Base-by-base conservation (phyloP, 768 basidiomycete species). In the Termitomyces sp. region DNA sequence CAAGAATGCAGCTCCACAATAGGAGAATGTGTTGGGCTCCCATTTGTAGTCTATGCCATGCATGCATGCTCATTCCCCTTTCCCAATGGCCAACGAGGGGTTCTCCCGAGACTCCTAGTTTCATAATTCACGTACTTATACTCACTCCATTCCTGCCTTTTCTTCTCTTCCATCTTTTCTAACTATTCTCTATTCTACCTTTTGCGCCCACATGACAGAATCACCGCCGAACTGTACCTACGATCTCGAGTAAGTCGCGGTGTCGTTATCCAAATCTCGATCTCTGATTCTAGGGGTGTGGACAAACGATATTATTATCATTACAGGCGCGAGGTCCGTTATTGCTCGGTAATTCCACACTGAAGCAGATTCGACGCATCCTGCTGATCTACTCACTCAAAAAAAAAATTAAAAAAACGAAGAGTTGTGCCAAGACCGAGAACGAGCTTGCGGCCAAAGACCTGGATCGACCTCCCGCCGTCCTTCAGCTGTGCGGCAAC, bases 391-490 rank as follows among this genome's bases (percentile, higher is more conserved):
- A 23, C 4, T 19, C 17, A 23, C 23, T 23, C 23, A 23, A 23
- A 23, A 23, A 5, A 41, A 38, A 3, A n/a, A 7, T 23, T 2
- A 23, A 23, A 23, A 23, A 5, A 41, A 38, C 6, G 26, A 7
- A 56, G 55, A 44, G 26, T n/a, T 56, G 55, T 33, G 55, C 50
- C 10, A 51, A 44, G 43, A 56, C 49, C 6, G 55, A 56, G 28
- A 30, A 35, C 12, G 55, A 56, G 37, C 50, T 56, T 28, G 43
- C n/a, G 2, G 19, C 26, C 17, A 7, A 44, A 31, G 42, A 56
- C 30, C n/a, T 30, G 12, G 11, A 23, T 23, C 23, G 23, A 23
- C 23, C 23, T 23, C 2, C 35, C 31, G 50, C 26, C 21, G 28
- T 30, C 15, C 50, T 56, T 23, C 55, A 52, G 28, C 15, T 56